Base-by-base conservation (phyloP, 805 yeast genomes). In the Ogataea philodendri region DNA sequence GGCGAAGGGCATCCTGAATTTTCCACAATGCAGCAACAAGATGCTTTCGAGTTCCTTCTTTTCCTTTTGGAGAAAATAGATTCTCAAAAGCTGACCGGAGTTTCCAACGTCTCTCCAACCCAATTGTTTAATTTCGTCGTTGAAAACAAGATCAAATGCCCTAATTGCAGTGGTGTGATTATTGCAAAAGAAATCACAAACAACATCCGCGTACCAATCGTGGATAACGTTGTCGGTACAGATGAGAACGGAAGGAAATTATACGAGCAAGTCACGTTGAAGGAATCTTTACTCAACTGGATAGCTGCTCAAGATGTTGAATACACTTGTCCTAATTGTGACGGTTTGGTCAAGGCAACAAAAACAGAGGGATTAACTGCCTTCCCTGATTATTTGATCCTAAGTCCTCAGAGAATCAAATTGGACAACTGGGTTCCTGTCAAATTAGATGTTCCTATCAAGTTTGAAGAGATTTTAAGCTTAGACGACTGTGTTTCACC, bases 351-450 rank as follows among this genome's bases (percentile, higher is more conserved):
- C 6, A 42, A 48, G 1, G 70, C 73, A 1, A 60, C 65, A 0
- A 73, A 73, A 36, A 52, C 63, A 3, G 60, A 66, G 17, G 72
- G 73, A 2, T 73, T 88, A 48, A 67, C 65, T 41, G 66, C 85
- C 0, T 80, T 66, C 46, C 98, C 98, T 0, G 64, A 76, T n/a
- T 70, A 73, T 8, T 64, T 93, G 18, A 73, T 85, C 4, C 65
- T 86, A 1, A 81, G 80, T 43, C 84, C 87, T 3, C 81, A 86
- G 43, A 70, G 97, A 52, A 86, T 90, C 37, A 78, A 81, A 44
- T 62, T 94, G 22, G 84, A 80, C 27, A 86, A 87, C 52, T 93
- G 97, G 97, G 83, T 79, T 2, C 97, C 97, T 0, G 67, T 76
- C 0, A 93, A 93, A 57, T 69, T 84, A 1, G 82, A 78, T 42